phyloP scores from a whole-genome alignment of 768 basidiomycete genomes.

The Collybia sordida region DNA sequence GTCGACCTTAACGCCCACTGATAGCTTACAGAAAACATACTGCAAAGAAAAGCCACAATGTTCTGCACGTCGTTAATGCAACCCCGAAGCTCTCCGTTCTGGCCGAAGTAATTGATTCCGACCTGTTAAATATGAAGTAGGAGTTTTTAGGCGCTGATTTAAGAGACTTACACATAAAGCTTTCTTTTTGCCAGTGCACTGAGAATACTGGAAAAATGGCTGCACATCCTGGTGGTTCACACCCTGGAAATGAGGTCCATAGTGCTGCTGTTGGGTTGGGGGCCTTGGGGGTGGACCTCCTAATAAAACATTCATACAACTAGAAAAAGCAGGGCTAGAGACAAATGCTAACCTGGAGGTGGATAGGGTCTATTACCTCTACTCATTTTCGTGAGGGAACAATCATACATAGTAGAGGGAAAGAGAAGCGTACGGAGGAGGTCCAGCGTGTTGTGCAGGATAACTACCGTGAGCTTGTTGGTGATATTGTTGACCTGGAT shows the following conservation, averaged over 20 bases:
- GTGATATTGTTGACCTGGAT: slow-evolving; percentile 45
- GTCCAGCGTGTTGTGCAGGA: slow-evolving; percentile 25
- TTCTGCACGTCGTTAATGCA: slow-evolving; percentile 93
- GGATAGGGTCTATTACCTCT: slow-evolving; percentile 17
- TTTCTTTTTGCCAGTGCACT: slow-evolving; percentile 85
- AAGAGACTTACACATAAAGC: slow-evolving; percentile 71
- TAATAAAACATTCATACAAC: slow-evolving; percentile 2
- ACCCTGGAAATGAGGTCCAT: slow-evolving; percentile 57
- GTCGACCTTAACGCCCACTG: neutral
- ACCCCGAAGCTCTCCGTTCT: slow-evolving; percentile 65
- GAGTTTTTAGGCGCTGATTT: neutral
- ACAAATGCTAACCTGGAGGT: slow-evolving; percentile 19
- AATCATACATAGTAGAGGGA: neutral
- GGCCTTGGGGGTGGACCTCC: slow-evolving; percentile 50
- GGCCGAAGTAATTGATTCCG: slow-evolving; percentile 85
- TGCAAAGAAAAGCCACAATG: slow-evolving; percentile 71
- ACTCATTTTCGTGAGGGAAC: neutral
- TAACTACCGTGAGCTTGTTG: slow-evolving; percentile 25
- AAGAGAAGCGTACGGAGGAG: slow-evolving; percentile 12
- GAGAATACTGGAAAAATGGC: slow-evolving; percentile 82
- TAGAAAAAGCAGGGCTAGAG: neutral
- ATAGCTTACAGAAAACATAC: slow-evolving; percentile 37
- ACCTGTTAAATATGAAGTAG: slow-evolving; percentile 48
- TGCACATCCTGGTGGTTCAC: slow-evolving; percentile 46
- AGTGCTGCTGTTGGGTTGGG: slow-evolving; percentile 57